Conservation (phyloP, 225 moss, liverwort and hornwort species). For the Pseudoscleropodium purum region DNA sequence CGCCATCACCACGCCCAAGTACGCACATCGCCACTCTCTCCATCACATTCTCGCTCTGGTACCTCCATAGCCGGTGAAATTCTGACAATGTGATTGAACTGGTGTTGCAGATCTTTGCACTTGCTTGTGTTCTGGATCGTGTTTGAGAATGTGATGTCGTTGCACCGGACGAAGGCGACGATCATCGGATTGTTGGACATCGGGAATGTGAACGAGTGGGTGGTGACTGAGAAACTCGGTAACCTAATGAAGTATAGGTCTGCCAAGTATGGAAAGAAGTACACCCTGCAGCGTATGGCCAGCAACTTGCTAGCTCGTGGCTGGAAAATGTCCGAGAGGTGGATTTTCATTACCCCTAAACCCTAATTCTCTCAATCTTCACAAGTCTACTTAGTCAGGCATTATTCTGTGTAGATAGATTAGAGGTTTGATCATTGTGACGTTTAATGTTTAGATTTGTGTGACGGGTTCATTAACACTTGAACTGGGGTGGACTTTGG, state of each 20-base stretch:
- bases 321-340: slow-evolving; percentile 77
- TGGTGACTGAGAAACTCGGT: slow-evolving; percentile 85
- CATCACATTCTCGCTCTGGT: too few species aligned
- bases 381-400: too few species aligned
- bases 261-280: slow-evolving; percentile 53
- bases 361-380: neutral
- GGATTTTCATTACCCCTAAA: neutral
- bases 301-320: slow-evolving; percentile 51
- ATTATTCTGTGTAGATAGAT: too few species aligned
- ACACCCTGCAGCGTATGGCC: slow-evolving; percentile 45
- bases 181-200: slow-evolving; percentile 71
- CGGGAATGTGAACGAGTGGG: slow-evolving; percentile 87
- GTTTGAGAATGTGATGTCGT: slow-evolving; percentile 88
- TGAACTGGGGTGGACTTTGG: neutral
- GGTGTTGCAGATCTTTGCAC: slow-evolving; percentile 50
- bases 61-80: neutral
- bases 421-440: neutral
- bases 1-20: slow-evolving; percentile 80
- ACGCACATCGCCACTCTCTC: neutral
- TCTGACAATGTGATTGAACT: neutral
- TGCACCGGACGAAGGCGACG: slow-evolving; percentile 81
- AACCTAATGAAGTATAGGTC: slow-evolving; percentile 65
- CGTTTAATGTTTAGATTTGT: neutral
- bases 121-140: slow-evolving; percentile 88
- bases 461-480: neutral